These are phyloP conservation scores for Apiotrichum mycotoxinovorans DNA, from an alignment of 1,284 basidiomycete species.

Conservation along the genomic window DNA sequence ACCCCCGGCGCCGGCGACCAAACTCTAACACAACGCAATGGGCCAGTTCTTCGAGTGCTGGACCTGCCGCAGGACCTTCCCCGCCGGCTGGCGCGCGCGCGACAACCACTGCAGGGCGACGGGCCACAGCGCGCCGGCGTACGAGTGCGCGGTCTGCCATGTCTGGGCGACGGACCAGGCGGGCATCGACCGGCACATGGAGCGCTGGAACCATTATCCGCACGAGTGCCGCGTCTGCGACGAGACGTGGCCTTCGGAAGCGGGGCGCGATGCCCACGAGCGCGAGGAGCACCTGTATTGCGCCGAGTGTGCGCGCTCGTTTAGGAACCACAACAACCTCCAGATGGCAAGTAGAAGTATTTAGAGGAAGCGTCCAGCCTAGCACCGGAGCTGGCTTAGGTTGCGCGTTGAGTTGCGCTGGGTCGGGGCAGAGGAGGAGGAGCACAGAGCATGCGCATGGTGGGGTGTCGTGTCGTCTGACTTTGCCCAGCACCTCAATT, in stretches of 20 bases:
- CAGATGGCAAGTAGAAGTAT: neutral
- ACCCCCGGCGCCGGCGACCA: no score
- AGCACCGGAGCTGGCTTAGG: no score
- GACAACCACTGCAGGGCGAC: constrained; percentile 6
- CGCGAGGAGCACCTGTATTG: constrained; percentile 2
- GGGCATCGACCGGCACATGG: constrained; percentile 9
- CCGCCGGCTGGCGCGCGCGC: constrained; percentile 7
- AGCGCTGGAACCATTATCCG: neutral
- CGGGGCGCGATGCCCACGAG: neutral
- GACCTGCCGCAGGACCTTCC: constrained; percentile 2
- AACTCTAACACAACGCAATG: no score
- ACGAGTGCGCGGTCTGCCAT: no score
- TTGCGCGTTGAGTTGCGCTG: no score
- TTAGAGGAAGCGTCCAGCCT: no score
- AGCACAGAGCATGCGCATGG: no score
- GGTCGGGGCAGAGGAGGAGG: no score
- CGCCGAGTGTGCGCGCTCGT: constrained; percentile 3
- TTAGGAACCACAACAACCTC: neutral
- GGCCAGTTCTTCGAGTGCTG: constrained; percentile 2
- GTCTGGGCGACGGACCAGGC: no score
- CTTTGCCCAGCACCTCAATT: constrained; percentile 6
- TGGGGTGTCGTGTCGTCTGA: no score
- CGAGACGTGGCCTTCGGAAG: neutral
- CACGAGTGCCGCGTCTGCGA: neutral
- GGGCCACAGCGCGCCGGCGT: constrained; percentile 1